These are phyloP conservation scores for Mycena epipterygia DNA, from an alignment of 768 basidiomycete genomes.

Conservation along the genomic window DNA sequence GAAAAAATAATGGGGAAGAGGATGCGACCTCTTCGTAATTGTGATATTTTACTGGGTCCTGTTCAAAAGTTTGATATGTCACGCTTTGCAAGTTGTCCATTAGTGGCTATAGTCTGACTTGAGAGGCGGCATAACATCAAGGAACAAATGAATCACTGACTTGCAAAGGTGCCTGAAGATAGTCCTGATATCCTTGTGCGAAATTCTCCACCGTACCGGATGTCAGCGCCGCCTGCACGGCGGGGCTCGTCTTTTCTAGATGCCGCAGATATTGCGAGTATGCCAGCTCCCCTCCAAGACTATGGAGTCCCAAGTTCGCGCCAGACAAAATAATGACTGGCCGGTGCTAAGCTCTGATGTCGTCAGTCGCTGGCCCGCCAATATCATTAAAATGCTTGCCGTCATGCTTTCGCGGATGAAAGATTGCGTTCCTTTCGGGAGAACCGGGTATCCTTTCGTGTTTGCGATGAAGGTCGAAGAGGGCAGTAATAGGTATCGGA, in stretches of 20 bases:
- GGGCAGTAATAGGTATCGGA: constrained; percentile 90
- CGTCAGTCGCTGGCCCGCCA: constrained; percentile 33
- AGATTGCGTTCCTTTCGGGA: constrained; percentile 92
- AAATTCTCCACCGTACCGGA: constrained; percentile 89
- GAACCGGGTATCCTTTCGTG: constrained; percentile 95
- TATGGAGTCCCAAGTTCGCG: constrained; percentile 74
- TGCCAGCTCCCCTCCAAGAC: constrained; percentile 84
- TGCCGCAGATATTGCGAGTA: constrained; percentile 93
- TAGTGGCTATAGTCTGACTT: constrained; percentile 71
- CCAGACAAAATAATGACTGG: constrained; percentile 89
- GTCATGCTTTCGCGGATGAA: constrained; percentile 94
- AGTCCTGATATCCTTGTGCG: constrained; percentile 95
- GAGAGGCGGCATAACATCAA: constrained; percentile 19
- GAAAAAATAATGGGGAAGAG: constrained; percentile 21
- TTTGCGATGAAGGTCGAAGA: constrained; percentile 95
- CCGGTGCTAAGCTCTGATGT: constrained; percentile 70
- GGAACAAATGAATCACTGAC: constrained; percentile 52
- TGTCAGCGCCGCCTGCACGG: constrained; percentile 72
- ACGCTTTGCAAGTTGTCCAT: constrained; percentile 98
- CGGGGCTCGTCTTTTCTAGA: constrained; percentile 82
- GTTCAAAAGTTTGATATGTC: constrained; percentile 98
- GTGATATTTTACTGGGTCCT: constrained; percentile 96
- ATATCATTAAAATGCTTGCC: constrained; percentile 58
- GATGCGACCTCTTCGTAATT: constrained; percentile 90
- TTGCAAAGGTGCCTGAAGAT: constrained; percentile 94